Evolutionary conservation across 1,284 basidiomycete genomes (phyloP), one percentile per base, ranked within the genome.

Genomic region (Ganoderma boninense): DNA sequence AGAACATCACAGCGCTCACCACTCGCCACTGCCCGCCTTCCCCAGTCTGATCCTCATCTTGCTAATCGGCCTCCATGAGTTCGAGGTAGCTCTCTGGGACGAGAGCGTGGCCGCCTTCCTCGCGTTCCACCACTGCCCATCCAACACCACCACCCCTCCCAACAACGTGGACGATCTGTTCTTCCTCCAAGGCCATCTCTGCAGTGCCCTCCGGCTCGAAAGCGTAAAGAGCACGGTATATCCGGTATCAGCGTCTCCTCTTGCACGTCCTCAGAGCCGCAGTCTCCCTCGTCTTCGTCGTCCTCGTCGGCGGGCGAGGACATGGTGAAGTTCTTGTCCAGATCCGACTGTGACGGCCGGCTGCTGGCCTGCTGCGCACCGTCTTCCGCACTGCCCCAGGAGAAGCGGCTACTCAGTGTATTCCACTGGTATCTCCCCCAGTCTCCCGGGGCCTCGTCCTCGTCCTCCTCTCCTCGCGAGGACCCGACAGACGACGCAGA

Each of bases 181-280:
- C 92, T 79, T 94, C 92, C 71, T 84, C 87, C 62, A 94, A 79
- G 60, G 84, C 84, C 91, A 94, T 93, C 86, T 94, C 93, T 29
- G 92, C 90, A 23, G 87, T 89, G 1, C 92, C 92, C 75, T 93
- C 92, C 0, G 92, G 86, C 64, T 90, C 87, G 74, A 94, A 94
- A 4, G 87, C 83, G 72, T 91, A 94, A 76, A 93, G 20, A 10
- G 93, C 92, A 10, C 90, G 87, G 75, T 94, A 94, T 1, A 90
- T 70, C 0, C 93, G 92, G 91, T 23, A 83, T 79, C 1, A 92
- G 82, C 42, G 84, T 82, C 20, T 82, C 79, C 71, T 81, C 75
- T 11, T 77, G 66, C 29, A 54, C 66, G 4, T 69, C 70, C 16
- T 75, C 73, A 32, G 72, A 73, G 18, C 74, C 72, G 18, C 77